A percentile compares a stretch with the other conserved stretches of the same genome.
These are phyloP conservation scores for Gnaphalium uliginosum DNA, from an alignment of 129 eudicot genomes.

Conservation along the genomic window DNA sequence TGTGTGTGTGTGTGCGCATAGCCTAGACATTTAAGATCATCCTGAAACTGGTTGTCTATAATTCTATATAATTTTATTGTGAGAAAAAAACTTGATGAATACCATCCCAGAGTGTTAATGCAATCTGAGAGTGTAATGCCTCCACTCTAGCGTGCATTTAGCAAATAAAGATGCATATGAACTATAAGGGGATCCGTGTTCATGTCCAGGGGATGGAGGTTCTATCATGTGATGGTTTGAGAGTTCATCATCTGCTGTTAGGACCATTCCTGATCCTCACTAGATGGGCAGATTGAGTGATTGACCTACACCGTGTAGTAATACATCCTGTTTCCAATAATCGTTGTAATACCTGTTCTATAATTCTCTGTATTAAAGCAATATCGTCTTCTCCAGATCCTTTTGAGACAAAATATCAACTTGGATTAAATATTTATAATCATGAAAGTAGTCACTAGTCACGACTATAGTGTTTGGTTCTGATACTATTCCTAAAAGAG, in stretches of 20 bases:
- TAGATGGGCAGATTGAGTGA: background rate
- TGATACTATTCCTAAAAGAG: background rate
- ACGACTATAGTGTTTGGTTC: background rate
- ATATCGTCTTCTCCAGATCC: background rate
- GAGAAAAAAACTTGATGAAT: conserved; percentile 8
- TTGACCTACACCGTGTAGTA: too few species aligned
- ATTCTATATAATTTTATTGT: conserved; percentile 8
- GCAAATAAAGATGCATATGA: conserved; percentile 15
- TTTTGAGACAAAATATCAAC: background rate
- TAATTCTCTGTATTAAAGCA: background rate
- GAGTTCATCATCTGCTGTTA: background rate
- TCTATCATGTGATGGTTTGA: background rate
- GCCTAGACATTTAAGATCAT: background rate
- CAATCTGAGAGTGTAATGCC: background rate
- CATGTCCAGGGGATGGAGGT: background rate
- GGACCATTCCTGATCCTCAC: background rate
- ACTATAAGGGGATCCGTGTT: background rate
- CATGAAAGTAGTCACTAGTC: background rate
- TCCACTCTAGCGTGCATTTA: background rate
- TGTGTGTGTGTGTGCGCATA: background rate
- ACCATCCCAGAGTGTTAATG: background rate
- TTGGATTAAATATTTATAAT: too few species aligned
- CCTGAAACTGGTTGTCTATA: conserved; percentile 7
- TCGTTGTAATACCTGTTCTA: too few species aligned
- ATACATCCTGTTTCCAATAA: too few species aligned